phyloP scores from a whole-genome alignment of 2,329 filamentous ascomycete genomes.

The Talaromyces sp. region DNA sequence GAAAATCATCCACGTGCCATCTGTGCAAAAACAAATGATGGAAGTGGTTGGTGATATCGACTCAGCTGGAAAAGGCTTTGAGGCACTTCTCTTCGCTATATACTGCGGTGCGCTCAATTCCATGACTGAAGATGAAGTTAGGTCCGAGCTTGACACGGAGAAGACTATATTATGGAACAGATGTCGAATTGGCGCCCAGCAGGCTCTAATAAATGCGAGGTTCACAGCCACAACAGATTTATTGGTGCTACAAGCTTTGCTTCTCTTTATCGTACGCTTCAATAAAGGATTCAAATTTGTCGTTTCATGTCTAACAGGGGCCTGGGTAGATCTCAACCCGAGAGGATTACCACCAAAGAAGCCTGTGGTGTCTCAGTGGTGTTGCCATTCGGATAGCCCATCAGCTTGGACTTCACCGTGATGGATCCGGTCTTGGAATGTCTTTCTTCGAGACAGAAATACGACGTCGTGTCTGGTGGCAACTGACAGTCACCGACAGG shows the following conservation, averaged over 20 bases:
- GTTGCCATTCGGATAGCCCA: conserved; percentile 60
- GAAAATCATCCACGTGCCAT: conserved; percentile 63
- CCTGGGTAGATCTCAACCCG: neutral
- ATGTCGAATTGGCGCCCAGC: neutral
- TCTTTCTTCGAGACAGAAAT: conserved; percentile 62
- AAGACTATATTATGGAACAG: neutral
- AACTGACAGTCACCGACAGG: neutral
- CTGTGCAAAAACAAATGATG: conserved; percentile 59
- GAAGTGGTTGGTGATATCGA: conserved; percentile 54
- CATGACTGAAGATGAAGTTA: neutral
- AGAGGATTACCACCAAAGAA: neutral
- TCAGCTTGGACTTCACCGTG: conserved; percentile 62
- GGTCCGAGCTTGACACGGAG: neutral
- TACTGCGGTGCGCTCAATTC: conserved; percentile 50
- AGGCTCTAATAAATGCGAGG: neutral
- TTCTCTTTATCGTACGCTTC: neutral
- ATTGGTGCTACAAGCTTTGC: neutral
- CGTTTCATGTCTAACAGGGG: neutral
- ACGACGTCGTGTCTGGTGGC: conserved; percentile 52
- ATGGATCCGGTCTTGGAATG: conserved; percentile 53
- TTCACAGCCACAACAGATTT: neutral
- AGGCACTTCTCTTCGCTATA: conserved; percentile 66
- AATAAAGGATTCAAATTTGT: neutral
- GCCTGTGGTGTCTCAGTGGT: conserved; percentile 43
- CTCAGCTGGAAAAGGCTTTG: conserved; percentile 52